Evolutionary conservation across 805 yeast genomes (phyloP).

Genomic region (Cyberlindnera lachancei): DNA sequence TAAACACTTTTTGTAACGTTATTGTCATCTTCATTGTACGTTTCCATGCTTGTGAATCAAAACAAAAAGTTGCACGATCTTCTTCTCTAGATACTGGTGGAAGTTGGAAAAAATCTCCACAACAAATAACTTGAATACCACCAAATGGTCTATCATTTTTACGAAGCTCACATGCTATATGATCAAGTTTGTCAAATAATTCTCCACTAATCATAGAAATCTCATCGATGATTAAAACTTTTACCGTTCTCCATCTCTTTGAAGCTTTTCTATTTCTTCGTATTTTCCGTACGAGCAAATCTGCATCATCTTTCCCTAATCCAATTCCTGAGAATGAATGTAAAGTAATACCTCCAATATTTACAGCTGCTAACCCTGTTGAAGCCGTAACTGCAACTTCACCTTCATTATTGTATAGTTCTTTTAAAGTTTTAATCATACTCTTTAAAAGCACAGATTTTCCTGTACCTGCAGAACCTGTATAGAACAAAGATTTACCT

Average conservation of each 20-base stretch:
- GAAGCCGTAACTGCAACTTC: slow-evolving; percentile 75
- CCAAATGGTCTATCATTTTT: slow-evolving; percentile 56
- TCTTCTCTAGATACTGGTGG: slow-evolving; percentile 50
- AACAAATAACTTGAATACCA: slow-evolving; percentile 66
- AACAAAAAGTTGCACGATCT: slow-evolving; percentile 45
- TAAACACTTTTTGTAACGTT: slow-evolving; percentile 55
- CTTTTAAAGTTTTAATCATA: slow-evolving; percentile 46
- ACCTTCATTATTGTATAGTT: slow-evolving; percentile 34
- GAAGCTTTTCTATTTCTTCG: slow-evolving; percentile 41
- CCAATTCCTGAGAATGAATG: slow-evolving; percentile 80
- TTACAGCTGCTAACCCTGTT: slow-evolving; percentile 79
- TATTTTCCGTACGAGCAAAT: slow-evolving; percentile 42
- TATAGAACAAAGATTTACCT: slow-evolving; percentile 74
- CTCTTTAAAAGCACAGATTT: slow-evolving; percentile 77
- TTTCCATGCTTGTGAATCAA: slow-evolving; percentile 60
- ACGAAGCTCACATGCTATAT: slow-evolving; percentile 47
- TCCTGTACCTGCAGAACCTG: slow-evolving; percentile 99
- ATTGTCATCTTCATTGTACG: slow-evolving; percentile 48
- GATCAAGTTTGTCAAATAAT: slow-evolving; percentile 55
- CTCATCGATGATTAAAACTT: slow-evolving; percentile 69
- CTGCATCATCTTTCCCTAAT: slow-evolving; percentile 48
- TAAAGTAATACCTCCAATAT: slow-evolving; percentile 71
- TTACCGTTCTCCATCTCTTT: slow-evolving; percentile 46
- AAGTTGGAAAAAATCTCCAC: slow-evolving; percentile 78
- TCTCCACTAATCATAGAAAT: slow-evolving; percentile 74